Conservation (phyloP, 2,329 filamentous ascomycete species). For the Botrytis sinoallii region DNA sequence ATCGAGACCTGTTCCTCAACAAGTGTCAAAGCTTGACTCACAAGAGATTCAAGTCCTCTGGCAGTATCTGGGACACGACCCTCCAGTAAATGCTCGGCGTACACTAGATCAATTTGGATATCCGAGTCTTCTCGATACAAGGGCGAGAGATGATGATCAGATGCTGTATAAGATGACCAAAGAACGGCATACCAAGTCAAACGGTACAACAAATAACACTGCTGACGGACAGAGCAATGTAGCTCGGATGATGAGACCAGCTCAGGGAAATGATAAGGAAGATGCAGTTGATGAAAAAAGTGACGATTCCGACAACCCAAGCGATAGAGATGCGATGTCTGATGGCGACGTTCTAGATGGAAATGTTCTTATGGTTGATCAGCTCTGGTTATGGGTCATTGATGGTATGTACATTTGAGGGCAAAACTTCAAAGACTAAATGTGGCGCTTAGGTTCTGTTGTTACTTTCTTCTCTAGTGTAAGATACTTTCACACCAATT, state of each 20-base stretch:
- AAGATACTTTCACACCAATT: background rate
- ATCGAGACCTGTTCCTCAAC: slow-evolving; percentile 18
- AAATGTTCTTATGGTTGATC: slow-evolving; percentile 22
- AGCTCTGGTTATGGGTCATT: slow-evolving; percentile 22
- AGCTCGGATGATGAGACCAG: background rate
- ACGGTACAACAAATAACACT: background rate
- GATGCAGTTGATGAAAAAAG: background rate
- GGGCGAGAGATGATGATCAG: slow-evolving; percentile 18
- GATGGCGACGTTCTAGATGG: slow-evolving; percentile 21
- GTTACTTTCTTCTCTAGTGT: background rate
- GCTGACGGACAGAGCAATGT: background rate
- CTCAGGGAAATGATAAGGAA: background rate
- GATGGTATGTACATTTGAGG: slow-evolving; percentile 11
- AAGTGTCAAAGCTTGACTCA: slow-evolving; percentile 18
- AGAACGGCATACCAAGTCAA: background rate
- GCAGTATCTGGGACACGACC: slow-evolving; percentile 23
- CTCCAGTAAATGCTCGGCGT: slow-evolving; percentile 20
- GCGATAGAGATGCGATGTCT: background rate
- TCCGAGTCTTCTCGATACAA: slow-evolving; percentile 21
- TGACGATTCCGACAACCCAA: background rate
- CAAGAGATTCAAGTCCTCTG: slow-evolving; percentile 20
- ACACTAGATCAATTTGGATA: slow-evolving; percentile 23
- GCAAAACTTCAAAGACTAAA: background rate
- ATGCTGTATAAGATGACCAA: background rate
- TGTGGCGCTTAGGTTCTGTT: background rate